Evolutionary conservation across 257 asterid species (phyloP).

Genomic region (Gardenia jasminoides): DNA sequence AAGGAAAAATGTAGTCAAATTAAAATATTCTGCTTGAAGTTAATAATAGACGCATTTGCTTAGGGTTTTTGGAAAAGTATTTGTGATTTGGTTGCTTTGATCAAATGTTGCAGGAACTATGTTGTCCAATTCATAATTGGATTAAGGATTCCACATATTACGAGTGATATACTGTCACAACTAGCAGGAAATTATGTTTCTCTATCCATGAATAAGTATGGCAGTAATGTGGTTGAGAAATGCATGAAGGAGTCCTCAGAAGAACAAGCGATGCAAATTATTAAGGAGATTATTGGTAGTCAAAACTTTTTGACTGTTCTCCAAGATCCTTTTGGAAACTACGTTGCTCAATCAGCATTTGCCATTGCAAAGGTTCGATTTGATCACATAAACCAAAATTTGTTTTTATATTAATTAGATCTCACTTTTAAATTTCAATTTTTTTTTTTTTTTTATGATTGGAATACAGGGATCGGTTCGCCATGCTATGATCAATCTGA

Average conservation of each 20-base stretch:
- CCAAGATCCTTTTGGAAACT: constrained; percentile 68
- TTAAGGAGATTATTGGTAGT: constrained; percentile 42
- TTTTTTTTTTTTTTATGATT: neutral
- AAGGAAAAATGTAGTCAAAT: too few relatives aligned
- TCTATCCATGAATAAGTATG: constrained; percentile 53
- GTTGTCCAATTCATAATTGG: constrained; percentile 57
- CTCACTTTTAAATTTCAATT: neutral
- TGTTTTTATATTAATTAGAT: neutral
- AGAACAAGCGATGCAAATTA: constrained; percentile 18
- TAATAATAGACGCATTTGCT: too few relatives aligned
- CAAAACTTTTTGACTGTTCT: constrained; percentile 45
- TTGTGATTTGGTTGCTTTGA: too few relatives aligned
- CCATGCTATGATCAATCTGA: constrained; percentile 15
- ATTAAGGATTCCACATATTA: constrained; percentile 14
- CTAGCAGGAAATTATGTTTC: constrained; percentile 38
- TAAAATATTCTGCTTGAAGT: too few relatives aligned
- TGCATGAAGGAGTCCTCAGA: constrained; percentile 37
- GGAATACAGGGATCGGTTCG: constrained; percentile 40
- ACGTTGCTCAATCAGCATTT: constrained; percentile 62
- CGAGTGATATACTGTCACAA: constrained; percentile 27
- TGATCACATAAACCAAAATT: neutral
- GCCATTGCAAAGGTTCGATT: constrained; percentile 38
- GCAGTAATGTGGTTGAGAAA: constrained; percentile 69
- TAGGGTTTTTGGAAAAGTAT: too few relatives aligned
- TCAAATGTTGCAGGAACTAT: constrained; percentile 45